Conservation (phyloP, 1,139 yeast species). For the Taphrina pruni region DNA sequence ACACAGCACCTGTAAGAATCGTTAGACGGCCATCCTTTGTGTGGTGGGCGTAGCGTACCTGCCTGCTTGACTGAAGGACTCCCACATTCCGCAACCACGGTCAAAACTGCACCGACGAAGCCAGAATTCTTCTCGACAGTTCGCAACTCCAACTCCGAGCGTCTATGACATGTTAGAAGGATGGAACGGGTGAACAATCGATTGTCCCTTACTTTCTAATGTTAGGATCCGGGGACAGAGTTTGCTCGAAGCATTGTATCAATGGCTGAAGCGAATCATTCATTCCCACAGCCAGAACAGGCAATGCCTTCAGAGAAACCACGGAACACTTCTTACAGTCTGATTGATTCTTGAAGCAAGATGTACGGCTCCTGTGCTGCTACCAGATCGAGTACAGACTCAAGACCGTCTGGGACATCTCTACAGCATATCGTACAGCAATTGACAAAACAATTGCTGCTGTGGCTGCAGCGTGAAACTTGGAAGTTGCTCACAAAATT, state of each 20-base stretch:
- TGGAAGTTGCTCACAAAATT: neutral
- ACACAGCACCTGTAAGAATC: conserved; percentile 70
- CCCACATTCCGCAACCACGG: conserved; percentile 60
- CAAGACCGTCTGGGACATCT: too few relatives aligned
- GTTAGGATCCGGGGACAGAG: conserved; percentile 71
- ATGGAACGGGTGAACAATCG: conserved; percentile 57
- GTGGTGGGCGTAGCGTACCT: conserved; percentile 42
- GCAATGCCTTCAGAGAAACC: neutral
- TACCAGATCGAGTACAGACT: too few relatives aligned
- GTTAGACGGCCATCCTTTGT: neutral
- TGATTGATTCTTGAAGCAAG: too few relatives aligned
- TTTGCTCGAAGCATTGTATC: conserved; percentile 73
- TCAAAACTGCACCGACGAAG: conserved; percentile 81
- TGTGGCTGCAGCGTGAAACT: neutral
- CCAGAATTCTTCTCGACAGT: conserved; percentile 57
- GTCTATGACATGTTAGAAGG: neutral
- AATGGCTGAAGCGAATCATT: conserved; percentile 36
- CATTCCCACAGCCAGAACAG: conserved; percentile 11
- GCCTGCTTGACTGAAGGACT: conserved; percentile 46
- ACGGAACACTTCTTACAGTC: too few relatives aligned
- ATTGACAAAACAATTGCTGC: neutral
- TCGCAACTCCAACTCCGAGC: conserved; percentile 36
- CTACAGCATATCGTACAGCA: too few relatives aligned
- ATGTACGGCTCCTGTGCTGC: too few relatives aligned
- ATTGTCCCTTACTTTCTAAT: conserved; percentile 73